Base-by-base conservation (phyloP, 805 yeast genomes). In the Monosporozyma servazzii region DNA sequence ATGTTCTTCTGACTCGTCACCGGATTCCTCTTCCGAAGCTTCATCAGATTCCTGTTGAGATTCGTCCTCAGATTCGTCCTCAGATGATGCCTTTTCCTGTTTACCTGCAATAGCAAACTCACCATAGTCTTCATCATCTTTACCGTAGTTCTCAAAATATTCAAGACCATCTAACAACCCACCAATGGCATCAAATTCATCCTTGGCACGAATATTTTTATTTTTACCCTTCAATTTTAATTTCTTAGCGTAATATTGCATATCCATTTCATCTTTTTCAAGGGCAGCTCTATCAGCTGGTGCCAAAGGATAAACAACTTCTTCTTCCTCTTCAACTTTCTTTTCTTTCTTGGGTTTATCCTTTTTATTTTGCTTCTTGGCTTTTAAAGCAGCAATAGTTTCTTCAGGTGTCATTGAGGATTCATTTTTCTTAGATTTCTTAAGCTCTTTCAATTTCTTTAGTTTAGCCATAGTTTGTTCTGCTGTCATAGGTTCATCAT, bases 191-290 rank as follows among this genome's bases (percentile, higher is more conserved):
- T 88, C 96, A 61, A 84, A 86, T 13, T 81, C 88, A 40, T 76
- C 82, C 3, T 62, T 62, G 2, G 71, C 71, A 43, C 49, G 65
- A 55, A 76, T 77, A 39, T 74, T 68, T 46, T 84, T 71, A 15
- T 72, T 73, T 50, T 74, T 75, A 0, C 80, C 78, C 56, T 81
- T 81, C 58, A 86, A 65, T 1, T 95, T 95, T 9, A 90, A 72
- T 60, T 86, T 83, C 55, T 84, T 84, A 3, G 96, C 90, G 65
- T 88, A 90, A 62, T 84, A 88, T 43, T 77, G 80, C 69, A 86
- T 82, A 50, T 90, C 96, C 51, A 79, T 82, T 53, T 87, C 95
- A 57, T 86, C 95, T 55, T 76, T 74, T 47, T 71, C 69, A 57
- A 78, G 61, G 33, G 75, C 67, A 5, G 76, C 78, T 37, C 72